A percentile compares a stretch with the other conserved stretches of the same genome.
Evolutionary conservation across 495 filamentous ascomycete species (phyloP).

Genomic region (Lentithecium fluviatile): DNA sequence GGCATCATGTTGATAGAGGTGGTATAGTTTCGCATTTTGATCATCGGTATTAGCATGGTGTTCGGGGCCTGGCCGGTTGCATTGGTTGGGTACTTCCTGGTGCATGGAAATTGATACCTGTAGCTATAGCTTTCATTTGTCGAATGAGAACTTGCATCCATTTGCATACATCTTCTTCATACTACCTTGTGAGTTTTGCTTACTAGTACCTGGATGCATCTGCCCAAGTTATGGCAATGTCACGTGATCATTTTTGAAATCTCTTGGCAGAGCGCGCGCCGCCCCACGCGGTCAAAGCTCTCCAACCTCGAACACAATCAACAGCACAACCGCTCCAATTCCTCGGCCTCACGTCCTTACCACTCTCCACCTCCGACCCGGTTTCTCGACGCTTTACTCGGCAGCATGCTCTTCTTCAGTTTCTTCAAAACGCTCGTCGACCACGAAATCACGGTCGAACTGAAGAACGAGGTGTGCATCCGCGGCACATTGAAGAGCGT

Average conservation of each 20-base stretch:
- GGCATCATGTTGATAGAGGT: constrained; percentile 13
- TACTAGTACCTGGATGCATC: too few relatives aligned
- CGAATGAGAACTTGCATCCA: not conserved
- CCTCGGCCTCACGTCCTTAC: not conserved
- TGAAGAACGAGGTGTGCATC: constrained; percentile 98
- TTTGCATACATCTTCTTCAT: constrained; percentile 8
- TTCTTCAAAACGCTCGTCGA: constrained; percentile 99
- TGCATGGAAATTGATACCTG: constrained; percentile 17
- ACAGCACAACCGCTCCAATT: not conserved
- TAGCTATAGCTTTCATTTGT: constrained; percentile 7
- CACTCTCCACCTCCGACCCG: constrained; percentile 1
- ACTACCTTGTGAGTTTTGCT: not conserved
- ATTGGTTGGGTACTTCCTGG: not conserved
- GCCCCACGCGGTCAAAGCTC: not conserved
- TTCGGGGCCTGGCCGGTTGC: constrained; percentile 3
- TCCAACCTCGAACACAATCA: not conserved
- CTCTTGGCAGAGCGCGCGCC: not conserved
- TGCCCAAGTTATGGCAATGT: too few relatives aligned
- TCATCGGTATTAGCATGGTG: constrained; percentile 31
- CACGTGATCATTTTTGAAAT: constrained; percentile 17
- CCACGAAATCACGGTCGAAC: constrained; percentile 92
- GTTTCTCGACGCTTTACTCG: too few relatives aligned
- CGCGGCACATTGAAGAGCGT: constrained; percentile 92
- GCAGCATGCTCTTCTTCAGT: constrained; percentile 51
- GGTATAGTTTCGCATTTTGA: constrained; percentile 2